Evolutionary conservation across 202 grass and related monocot genomes (phyloP).

Genomic region (Digitaria exilis): DNA sequence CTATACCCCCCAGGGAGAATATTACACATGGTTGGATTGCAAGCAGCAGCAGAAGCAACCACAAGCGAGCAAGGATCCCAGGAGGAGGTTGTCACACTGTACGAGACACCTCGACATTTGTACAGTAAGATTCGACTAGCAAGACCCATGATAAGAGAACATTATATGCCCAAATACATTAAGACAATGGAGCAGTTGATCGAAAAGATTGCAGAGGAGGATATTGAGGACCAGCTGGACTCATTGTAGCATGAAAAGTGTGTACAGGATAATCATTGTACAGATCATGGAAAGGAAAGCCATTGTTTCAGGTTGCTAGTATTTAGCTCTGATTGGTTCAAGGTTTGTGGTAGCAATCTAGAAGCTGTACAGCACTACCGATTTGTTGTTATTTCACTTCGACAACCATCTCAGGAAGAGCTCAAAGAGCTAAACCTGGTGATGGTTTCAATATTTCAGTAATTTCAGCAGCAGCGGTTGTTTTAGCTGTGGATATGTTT

Average conservation of each 20-base stretch:
- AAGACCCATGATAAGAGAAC: constrained; percentile 77
- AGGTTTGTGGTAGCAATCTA: constrained; percentile 33
- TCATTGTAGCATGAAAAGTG: constrained; percentile 45
- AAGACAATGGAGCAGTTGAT: constrained; percentile 76
- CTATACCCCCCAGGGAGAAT: constrained; percentile 92
- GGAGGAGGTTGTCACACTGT: constrained; percentile 64
- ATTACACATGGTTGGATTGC: constrained; percentile 84
- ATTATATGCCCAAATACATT: constrained; percentile 95
- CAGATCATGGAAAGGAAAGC: constrained; percentile 44
- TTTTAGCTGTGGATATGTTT: constrained; percentile 19
- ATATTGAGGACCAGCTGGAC: background rate
- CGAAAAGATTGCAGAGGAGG: constrained; percentile 59
- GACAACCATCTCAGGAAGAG: constrained; percentile 29
- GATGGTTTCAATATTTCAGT: constrained; percentile 23
- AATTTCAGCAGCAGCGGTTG: constrained; percentile 16
- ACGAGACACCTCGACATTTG: constrained; percentile 74
- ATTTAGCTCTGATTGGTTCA: constrained; percentile 20
- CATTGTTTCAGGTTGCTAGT: constrained; percentile 41
- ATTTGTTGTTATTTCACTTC: constrained; percentile 16
- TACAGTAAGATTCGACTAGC: constrained; percentile 88
- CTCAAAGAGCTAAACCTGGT: constrained; percentile 38
- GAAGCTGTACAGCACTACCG: constrained; percentile 31
- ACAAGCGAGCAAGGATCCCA: constrained; percentile 34
- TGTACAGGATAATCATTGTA: constrained; percentile 50
- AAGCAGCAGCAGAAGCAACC: constrained; percentile 37